These are phyloP conservation scores for Saitozyma sp. DNA, from an alignment of 768 basidiomycete genomes.

Conservation along the genomic window DNA sequence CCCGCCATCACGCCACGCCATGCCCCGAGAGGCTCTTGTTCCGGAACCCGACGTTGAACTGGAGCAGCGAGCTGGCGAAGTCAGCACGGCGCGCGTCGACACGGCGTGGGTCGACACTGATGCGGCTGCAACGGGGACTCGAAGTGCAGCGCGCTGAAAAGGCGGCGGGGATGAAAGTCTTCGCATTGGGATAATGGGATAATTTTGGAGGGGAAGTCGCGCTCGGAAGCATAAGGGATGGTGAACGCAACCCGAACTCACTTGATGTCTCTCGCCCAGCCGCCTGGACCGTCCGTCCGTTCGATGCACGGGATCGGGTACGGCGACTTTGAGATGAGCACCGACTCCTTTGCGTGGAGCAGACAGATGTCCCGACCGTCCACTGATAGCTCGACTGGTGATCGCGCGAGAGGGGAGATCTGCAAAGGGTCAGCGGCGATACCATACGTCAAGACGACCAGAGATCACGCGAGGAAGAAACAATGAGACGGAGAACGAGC, in stretches of 20 bases:
- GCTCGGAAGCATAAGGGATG: neutral
- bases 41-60: conserved; percentile 88
- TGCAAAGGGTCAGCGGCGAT: conserved; percentile 43
- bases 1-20: conserved; percentile 7
- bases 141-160: neutral
- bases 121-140: neutral
- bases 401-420: conserved; percentile 82
- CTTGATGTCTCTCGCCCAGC: conserved; percentile 94
- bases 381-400: conserved; percentile 87
- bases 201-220: neutral
- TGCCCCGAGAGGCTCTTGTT: conserved; percentile 41
- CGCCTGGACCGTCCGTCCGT: conserved; percentile 65
- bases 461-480: neutral
- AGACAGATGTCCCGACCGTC: conserved; percentile 84
- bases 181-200: neutral
- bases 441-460: too few species aligned
- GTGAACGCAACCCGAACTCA: conserved; percentile 15
- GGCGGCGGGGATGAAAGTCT: neutral
- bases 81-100: conserved; percentile 5
- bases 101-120: neutral
- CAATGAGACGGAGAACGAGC: neutral
- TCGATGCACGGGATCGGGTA: conserved; percentile 91
- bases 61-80: conserved; percentile 68
- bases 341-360: conserved; percentile 79
- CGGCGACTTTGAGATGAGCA: conserved; percentile 78